Base-by-base conservation (phyloP, 2,329 filamentous ascomycete species). In the Talaromyces sp. region DNA sequence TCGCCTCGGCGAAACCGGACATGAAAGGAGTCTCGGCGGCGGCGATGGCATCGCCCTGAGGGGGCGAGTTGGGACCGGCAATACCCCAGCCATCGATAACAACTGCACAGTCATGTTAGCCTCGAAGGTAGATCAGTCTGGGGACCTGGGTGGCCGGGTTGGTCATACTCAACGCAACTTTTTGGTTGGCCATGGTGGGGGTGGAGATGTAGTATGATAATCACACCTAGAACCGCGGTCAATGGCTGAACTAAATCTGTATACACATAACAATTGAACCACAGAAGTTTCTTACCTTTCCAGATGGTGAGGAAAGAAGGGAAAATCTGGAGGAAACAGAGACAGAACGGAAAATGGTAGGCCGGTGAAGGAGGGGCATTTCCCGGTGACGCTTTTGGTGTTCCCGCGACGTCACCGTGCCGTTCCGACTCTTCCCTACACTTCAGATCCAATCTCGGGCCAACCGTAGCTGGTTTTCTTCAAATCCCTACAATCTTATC, bases 31-130 rank as follows among this genome's bases (percentile, higher is more conserved):
- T 97, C 62, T 96, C 83, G 65, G 93, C 94, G 60, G 90, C 90
- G 65, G 92, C 87, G 74, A 99, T 97, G 70, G 94, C 94, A 80
- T 99, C 93, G 75, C 94, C 93, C 76, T 96, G 76, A 69, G 90
- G 89, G 67, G 89, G 89, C 52, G 91, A 95, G 54, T 86, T 79
- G 63, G 88, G 87, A 60, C 86, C 86, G 67, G 92, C 85, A 68
- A 97, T 85, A 71, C 94, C 94, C 94, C 94, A 99, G 70, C 94
- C 94, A 80, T 99, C 94, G 82, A 99, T 99, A 78, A 97, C 94
- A 84, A 99, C 89, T 91, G 70, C 71, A 81, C 70, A 46, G 37
- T 47, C 20, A 22, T 35, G 40, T 52, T 52, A 65, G 52, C 30
- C 50, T 61, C 53, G 20, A 1, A 19, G 10, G 36, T 3, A 64